These are phyloP conservation scores for Chimonanthus praecox DNA, from an alignment of 164 flowering plant species.

Conservation along the genomic window DNA sequence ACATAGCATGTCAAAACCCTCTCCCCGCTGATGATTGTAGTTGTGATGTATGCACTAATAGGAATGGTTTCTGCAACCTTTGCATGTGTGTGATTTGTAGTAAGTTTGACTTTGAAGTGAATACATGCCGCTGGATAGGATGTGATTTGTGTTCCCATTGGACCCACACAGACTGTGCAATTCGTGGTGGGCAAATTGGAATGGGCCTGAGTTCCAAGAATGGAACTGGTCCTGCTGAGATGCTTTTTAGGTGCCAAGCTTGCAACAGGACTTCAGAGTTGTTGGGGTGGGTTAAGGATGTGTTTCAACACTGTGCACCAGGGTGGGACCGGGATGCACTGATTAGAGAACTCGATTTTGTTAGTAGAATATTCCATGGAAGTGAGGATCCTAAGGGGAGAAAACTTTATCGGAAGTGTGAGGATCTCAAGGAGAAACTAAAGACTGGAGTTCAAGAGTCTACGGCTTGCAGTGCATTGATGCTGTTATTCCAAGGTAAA, in stretches of 20 bases:
- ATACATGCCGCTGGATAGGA: slow-evolving; percentile 97
- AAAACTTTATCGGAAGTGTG: slow-evolving; percentile 88
- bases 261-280: slow-evolving; percentile 87
- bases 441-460: slow-evolving; percentile 67
- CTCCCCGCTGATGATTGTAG: slow-evolving; percentile 94
- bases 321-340: slow-evolving; percentile 80
- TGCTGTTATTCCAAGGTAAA: slow-evolving; percentile 82
- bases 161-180: slow-evolving; percentile 99
- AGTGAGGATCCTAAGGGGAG: slow-evolving; percentile 88
- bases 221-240: slow-evolving; percentile 64
- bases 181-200: slow-evolving; percentile 72
- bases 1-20: slow-evolving; percentile 81
- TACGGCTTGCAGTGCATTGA: slow-evolving; percentile 58
- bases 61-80: slow-evolving; percentile 90
- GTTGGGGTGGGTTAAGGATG: slow-evolving; percentile 98
- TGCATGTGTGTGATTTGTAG: slow-evolving; percentile 97
- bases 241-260: slow-evolving; percentile 89
- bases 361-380: slow-evolving; percentile 79
- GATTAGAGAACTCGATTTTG: slow-evolving; percentile 81
- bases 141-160: slow-evolving; percentile 95
- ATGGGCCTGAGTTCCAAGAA: slow-evolving; percentile 68
- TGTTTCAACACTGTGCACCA: slow-evolving; percentile 96
- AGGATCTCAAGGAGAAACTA: slow-evolving; percentile 77
- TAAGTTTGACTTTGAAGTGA: slow-evolving; percentile 96
- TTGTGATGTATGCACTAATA: slow-evolving; percentile 73